phyloP scores from a whole-genome alignment of 345 rosid genomes.

The Toxicodendron radicans region DNA sequence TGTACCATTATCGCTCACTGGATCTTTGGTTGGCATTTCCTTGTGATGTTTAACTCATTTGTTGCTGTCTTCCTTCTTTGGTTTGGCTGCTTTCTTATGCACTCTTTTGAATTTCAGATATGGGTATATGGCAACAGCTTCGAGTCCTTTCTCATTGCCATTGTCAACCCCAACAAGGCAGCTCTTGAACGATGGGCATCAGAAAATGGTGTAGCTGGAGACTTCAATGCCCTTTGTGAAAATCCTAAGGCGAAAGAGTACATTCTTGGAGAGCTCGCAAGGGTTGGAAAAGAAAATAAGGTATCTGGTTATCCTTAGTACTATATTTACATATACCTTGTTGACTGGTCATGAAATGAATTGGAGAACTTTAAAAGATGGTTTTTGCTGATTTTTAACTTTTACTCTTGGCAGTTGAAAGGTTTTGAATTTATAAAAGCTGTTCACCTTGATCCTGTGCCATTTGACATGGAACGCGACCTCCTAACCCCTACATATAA shows the following conservation, averaged over 20 bases:
- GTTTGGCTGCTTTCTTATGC: background rate
- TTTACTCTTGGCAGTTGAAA: constrained; percentile 54
- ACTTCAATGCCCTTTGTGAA: constrained; percentile 67
- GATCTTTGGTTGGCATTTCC: constrained; percentile 4
- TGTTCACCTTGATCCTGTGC: constrained; percentile 76
- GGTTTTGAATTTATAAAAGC: constrained; percentile 86
- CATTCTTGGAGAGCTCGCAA: constrained; percentile 67
- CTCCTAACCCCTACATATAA: constrained; percentile 92
- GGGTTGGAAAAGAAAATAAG: constrained; percentile 77
- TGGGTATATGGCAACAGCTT: constrained; percentile 98
- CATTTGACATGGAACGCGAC: constrained; percentile 87
- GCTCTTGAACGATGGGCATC: constrained; percentile 81
- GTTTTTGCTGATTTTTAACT: background rate
- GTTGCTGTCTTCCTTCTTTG: background rate
- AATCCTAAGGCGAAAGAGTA: constrained; percentile 63
- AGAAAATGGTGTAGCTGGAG: constrained; percentile 61
- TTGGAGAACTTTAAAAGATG: background rate
- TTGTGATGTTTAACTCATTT: background rate
- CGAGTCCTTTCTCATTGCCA: constrained; percentile 90
- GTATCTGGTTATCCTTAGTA: constrained; percentile 28
- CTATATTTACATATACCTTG: background rate
- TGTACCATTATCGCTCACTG: background rate
- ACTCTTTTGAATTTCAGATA: constrained; percentile 45
- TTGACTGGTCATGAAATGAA: constrained; percentile 4
- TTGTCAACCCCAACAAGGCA: constrained; percentile 74